Evolutionary conservation across 108 stramenopile genomes (phyloP), one percentile per base, ranked within the genome.

Genomic region (Skeletonema costatum): DNA sequence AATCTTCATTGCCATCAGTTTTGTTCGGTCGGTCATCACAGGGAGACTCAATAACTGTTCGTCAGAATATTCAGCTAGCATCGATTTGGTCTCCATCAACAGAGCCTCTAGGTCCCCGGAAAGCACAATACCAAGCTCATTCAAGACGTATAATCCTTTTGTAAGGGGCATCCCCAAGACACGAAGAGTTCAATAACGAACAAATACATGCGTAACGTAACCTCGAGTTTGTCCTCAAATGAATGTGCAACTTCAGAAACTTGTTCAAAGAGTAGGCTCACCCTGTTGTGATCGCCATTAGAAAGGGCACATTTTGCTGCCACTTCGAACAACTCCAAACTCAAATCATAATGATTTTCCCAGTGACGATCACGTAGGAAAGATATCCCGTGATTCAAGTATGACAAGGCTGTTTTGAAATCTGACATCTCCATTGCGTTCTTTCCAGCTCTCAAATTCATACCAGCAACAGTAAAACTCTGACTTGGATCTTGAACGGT

Each of bases 201-300:
- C 42, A 13, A 44, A 16, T 44, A 44, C 14, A 16, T 2, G 42
- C 16, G 14, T 44, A 44, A 44, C 14, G 14, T 16, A 16, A 44
- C 14, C 13, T 44, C 42, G 14, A 73, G 72, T 29, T 73, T 73
- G 44, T 73, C 72, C 16, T 73, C 72, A 33, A 73, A 64, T 14
- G 56, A 71, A 9, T 41, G 35, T 12, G 70, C 70, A 25, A 12
- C 7, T n/a, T 30, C 4, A 10, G 41, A 32, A 5, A 71, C 59
- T 71, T 71, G 33, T 59, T 60, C 38, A 32, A 39, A 60, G 0
- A 60, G 51, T 19, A 60, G 12, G 2, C 21, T 35, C 59, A 35
- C 16, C 17, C 35, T 58, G 0, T 60, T 2, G 7, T 32, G 35
- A 19, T 46, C 58, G 36, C 70, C 70, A 60, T 25, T 39, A 1